phyloP scores from a whole-genome alignment of 352 stramenopile genomes.

The Globisporangium viniferum region DNA sequence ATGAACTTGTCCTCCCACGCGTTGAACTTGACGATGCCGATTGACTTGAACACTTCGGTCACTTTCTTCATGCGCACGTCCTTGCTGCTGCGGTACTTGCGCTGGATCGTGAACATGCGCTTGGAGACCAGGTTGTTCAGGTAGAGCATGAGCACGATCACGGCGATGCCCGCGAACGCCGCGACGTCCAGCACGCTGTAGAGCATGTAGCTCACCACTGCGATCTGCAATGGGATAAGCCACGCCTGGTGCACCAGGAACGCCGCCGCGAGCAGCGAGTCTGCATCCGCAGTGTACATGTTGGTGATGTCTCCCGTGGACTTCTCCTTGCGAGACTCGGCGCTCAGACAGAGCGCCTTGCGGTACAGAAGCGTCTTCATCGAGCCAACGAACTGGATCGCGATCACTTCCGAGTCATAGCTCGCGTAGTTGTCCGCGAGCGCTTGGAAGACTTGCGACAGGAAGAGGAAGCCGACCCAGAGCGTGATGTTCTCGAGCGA shows the following conservation, averaged over 20 bases:
- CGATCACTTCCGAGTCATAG: conserved; percentile 39
- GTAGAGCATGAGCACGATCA: conserved; percentile 40
- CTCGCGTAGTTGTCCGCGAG: conserved; percentile 42
- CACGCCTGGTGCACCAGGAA: conserved; percentile 39
- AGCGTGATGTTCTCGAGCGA: conserved; percentile 21
- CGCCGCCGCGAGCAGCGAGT: conserved; percentile 8
- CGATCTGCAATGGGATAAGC: conserved; percentile 46
- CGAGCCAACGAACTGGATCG: conserved; percentile 40
- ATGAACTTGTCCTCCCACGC: conserved; percentile 87
- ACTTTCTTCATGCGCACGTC: conserved; percentile 20
- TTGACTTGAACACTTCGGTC: conserved; percentile 59
- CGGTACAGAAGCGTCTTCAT: conserved; percentile 33
- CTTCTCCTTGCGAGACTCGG: conserved; percentile 24
- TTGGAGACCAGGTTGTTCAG: conserved; percentile 45
- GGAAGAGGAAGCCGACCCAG: conserved; percentile 37
- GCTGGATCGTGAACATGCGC: conserved; percentile 8
- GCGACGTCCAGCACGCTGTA: conserved; percentile 39
- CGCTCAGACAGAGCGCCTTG: conserved; percentile 27
- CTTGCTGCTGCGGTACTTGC: conserved; percentile 9
- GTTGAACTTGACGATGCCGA: conserved; percentile 93
- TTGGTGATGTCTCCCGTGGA: conserved; percentile 49
- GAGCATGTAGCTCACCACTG: conserved; percentile 43
- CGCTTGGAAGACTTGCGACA: conserved; percentile 39
- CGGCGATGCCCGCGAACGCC: conserved; percentile 41
- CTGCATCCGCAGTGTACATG: conserved; percentile 7